Conservation (phyloP, 1,139 yeast genomes). For the Suhomyces chickasaworum region DNA sequence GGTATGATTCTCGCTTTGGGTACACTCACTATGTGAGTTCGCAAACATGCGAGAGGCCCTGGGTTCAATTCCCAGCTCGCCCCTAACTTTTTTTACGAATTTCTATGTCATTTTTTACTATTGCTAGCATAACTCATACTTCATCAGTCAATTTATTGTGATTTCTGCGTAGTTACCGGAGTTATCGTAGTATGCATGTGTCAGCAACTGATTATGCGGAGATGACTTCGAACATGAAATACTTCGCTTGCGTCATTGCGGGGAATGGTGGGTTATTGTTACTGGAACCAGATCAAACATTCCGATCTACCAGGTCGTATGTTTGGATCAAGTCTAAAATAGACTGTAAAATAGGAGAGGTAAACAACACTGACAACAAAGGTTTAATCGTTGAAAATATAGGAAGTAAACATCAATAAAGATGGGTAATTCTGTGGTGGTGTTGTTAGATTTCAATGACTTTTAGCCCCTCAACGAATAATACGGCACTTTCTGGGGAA, state of each 20-base stretch:
- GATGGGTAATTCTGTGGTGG: too few relatives aligned
- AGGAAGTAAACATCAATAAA: too few relatives aligned
- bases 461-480: too few relatives aligned
- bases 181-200: not conserved
- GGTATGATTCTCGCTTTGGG: conserved; percentile 18
- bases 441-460: too few relatives aligned
- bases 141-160: too few relatives aligned
- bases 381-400: too few relatives aligned
- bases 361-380: not conserved
- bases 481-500: too few relatives aligned
- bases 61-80: conserved; percentile 18
- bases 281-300: not conserved
- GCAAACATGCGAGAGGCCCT: conserved; percentile 17
- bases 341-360: not conserved
- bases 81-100: conserved; percentile 7
- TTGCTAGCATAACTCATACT: too few relatives aligned
- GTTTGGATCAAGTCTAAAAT: not conserved
- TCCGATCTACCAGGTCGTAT: not conserved
- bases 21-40: not conserved
- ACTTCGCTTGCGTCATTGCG: not conserved
- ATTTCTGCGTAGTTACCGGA: too few relatives aligned
- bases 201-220: not conserved
- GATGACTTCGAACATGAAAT: not conserved
- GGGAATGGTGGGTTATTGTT: not conserved
- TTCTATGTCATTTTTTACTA: not conserved